Conservation (phyloP, 1,139 yeast species). For the Candida tetrigidarum region DNA sequence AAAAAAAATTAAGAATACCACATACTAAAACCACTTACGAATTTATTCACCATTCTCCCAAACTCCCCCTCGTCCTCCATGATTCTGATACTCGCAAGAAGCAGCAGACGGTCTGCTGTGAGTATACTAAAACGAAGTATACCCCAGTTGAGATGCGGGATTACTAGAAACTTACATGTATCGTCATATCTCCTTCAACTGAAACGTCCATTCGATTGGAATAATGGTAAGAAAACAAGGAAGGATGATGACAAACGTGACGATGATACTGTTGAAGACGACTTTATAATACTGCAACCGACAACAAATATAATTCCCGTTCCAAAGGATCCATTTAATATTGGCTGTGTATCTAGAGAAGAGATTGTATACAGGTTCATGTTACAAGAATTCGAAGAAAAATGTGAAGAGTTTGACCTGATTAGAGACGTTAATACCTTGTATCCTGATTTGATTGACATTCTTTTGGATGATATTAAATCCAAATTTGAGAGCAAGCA, state of each 20-base stretch:
- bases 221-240: neutral
- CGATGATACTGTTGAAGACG: neutral
- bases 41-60: too few relatives aligned
- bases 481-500: slow-evolving; percentile 9
- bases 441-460: slow-evolving; percentile 7
- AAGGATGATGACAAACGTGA: neutral
- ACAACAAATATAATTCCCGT: slow-evolving; percentile 3
- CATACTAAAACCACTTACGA: neutral
- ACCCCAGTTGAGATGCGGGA: slow-evolving; percentile 6
- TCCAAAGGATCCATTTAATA: slow-evolving; percentile 14
- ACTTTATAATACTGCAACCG: too few relatives aligned
- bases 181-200: slow-evolving; percentile 1
- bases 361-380: slow-evolving; percentile 12
- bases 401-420: slow-evolving; percentile 11
- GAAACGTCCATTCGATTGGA: slow-evolving; percentile 1
- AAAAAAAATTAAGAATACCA: neutral
- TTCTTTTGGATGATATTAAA: slow-evolving; percentile 11
- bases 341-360: slow-evolving; percentile 12
- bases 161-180: slow-evolving; percentile 12
- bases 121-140: slow-evolving; percentile 5
- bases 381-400: slow-evolving; percentile 13
- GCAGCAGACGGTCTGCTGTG: slow-evolving; percentile 7
- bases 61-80: too few relatives aligned
- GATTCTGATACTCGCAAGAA: slow-evolving; percentile 5
- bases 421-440: neutral